Evolutionary conservation across 139 green algal species (phyloP).

Genomic region (Pycnococcus provasolii): DNA sequence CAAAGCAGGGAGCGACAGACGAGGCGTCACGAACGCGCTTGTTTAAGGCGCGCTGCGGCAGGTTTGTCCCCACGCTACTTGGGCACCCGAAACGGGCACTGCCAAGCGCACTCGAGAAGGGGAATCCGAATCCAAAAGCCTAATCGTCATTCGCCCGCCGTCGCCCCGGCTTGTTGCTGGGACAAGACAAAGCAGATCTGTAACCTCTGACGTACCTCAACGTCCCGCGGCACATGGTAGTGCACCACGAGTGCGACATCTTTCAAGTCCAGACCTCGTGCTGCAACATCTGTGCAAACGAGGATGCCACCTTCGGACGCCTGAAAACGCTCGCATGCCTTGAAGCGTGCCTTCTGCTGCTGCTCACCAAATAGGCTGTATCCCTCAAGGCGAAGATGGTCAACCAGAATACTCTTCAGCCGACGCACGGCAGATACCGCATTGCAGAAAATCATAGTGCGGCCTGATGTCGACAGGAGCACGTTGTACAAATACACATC

Average conservation of each 20-base stretch:
- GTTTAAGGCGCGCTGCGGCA: neutral
- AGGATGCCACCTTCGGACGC: conserved; percentile 43
- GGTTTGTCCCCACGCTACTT: neutral
- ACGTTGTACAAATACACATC: conserved; percentile 81
- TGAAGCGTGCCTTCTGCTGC: conserved; percentile 90
- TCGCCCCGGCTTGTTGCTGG: neutral
- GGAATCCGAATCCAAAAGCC: neutral
- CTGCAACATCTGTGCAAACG: conserved; percentile 92
- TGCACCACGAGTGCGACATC: conserved; percentile 65
- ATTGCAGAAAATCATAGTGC: conserved; percentile 90
- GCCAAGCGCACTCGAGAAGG: neutral
- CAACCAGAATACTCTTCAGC: conserved; percentile 64
- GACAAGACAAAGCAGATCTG: conserved; percentile 25
- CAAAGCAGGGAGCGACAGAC: too few relatives aligned
- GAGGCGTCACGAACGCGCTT: too few relatives aligned
- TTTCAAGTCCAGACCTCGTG: conserved; percentile 80
- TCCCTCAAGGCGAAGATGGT: conserved; percentile 48
- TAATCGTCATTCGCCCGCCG: neutral
- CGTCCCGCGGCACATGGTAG: conserved; percentile 75
- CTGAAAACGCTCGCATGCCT: conserved; percentile 80
- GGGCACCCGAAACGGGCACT: neutral
- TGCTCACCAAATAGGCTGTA: conserved; percentile 61
- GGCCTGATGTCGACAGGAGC: conserved; percentile 47
- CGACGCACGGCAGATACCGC: conserved; percentile 63
- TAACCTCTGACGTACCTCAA: conserved; percentile 27